Evolutionary conservation across 257 asterid genomes (phyloP).

Genomic region (Solanum tacnaense): DNA sequence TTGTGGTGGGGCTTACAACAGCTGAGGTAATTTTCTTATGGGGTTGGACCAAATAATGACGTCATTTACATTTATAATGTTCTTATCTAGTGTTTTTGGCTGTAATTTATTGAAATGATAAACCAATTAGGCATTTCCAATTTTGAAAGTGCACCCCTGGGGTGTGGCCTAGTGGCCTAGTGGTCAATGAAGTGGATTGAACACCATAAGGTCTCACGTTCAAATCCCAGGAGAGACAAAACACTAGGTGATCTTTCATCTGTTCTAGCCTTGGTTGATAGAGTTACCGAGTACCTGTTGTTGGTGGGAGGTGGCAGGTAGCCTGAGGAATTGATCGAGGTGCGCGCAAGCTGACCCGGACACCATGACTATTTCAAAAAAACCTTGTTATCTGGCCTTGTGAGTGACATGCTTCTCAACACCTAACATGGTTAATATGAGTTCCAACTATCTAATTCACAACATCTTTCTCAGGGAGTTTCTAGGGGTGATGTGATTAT

Average conservation of each 20-base stretch:
- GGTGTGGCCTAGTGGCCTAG: background rate
- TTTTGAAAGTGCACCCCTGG: background rate
- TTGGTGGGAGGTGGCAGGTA: background rate
- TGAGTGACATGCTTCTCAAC: background rate
- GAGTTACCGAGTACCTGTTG: background rate
- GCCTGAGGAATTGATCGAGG: background rate
- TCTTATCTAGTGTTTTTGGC: background rate
- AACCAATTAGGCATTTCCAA: background rate
- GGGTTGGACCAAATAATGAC: background rate
- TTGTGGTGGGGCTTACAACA: constrained; percentile 99
- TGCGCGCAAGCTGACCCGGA: background rate
- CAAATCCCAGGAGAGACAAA: background rate
- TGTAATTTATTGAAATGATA: background rate
- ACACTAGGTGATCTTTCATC: background rate
- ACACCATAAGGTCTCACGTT: background rate
- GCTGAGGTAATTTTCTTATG: constrained; percentile 46
- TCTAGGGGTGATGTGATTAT: background rate
- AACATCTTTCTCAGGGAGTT: background rate
- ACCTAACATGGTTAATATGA: background rate
- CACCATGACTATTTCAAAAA: background rate
- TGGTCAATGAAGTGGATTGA: background rate
- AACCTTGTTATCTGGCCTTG: background rate
- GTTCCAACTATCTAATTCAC: background rate
- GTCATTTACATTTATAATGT: background rate
- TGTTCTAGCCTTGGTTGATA: background rate